phyloP scores from a whole-genome alignment of 768 basidiomycete species.

The Piloderma croceum region DNA sequence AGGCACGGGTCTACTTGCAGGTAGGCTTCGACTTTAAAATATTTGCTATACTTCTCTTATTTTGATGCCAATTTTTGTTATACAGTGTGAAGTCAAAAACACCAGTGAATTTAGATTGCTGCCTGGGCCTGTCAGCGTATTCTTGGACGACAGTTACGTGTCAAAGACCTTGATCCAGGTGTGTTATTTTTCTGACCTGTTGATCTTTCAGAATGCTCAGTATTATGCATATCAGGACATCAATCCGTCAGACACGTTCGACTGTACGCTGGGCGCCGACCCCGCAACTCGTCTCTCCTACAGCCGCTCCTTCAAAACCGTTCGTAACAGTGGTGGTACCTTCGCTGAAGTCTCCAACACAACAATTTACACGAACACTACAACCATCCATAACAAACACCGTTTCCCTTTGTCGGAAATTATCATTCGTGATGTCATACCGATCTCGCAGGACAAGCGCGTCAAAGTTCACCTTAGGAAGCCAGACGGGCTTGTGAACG shows the following conservation, averaged over 20 bases:
- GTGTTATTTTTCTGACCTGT: constrained; percentile 10
- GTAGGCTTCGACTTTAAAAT: constrained; percentile 20
- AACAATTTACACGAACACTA: constrained; percentile 40
- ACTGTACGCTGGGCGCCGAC: constrained; percentile 49
- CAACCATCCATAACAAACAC: constrained; percentile 46
- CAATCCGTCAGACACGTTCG: constrained; percentile 44
- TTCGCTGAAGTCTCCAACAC: constrained; percentile 41
- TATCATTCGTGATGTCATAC: constrained; percentile 41
- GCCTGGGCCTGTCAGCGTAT: constrained; percentile 47
- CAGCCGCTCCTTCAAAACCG: constrained; percentile 32
- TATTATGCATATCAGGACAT: constrained; percentile 33
- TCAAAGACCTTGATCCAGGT: constrained; percentile 47
- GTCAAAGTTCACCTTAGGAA: constrained; percentile 41
- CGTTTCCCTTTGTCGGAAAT: constrained; percentile 38
- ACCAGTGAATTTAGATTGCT: constrained; percentile 53
- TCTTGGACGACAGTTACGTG: constrained; percentile 53
- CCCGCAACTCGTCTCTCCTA: constrained; percentile 41
- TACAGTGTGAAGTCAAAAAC: constrained; percentile 48
- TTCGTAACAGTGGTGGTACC: constrained; percentile 31
- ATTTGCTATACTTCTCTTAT: neutral
- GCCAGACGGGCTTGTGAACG: constrained; percentile 42
- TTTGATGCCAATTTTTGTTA: constrained; percentile 1
- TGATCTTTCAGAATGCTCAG: constrained; percentile 1
- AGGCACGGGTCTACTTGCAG: constrained; percentile 46
- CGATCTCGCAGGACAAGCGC: constrained; percentile 35